A percentile compares a stretch with the other conserved stretches of the same genome.
Evolutionary conservation across 2,329 filamentous ascomycete genomes (phyloP).

Genomic region (Apiospora arundinis): DNA sequence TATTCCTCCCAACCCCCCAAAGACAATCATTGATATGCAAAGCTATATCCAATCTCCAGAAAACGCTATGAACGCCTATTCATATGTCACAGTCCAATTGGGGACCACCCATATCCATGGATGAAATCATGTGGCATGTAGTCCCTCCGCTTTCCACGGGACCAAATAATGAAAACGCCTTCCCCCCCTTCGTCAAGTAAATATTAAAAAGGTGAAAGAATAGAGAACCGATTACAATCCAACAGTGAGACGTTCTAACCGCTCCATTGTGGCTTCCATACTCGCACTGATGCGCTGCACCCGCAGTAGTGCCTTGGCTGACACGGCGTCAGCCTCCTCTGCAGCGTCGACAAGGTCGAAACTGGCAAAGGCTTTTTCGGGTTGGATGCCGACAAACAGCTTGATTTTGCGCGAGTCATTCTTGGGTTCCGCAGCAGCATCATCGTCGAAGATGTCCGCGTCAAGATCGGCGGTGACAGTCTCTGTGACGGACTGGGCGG

Average conservation of each 20-base stretch:
- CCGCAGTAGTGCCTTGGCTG: slow-evolving; percentile 53
- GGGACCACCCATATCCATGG: slow-evolving; percentile 5
- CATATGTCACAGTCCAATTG: slow-evolving; percentile 17
- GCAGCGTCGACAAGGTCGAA: slow-evolving; percentile 69
- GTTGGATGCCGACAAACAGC: slow-evolving; percentile 60
- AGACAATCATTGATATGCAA: slow-evolving; percentile 11
- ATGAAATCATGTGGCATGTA: slow-evolving; percentile 14
- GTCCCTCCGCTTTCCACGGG: slow-evolving; percentile 13
- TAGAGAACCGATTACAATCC: slow-evolving; percentile 34
- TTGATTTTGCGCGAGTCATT: slow-evolving; percentile 34
- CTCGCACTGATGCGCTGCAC: slow-evolving; percentile 56
- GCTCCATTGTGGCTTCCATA: slow-evolving; percentile 43
- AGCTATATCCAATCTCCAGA: slow-evolving; percentile 16
- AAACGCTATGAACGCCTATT: slow-evolving; percentile 16
- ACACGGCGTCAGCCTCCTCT: slow-evolving; percentile 54
- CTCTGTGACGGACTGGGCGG: slow-evolving; percentile 32
- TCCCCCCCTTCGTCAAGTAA: slow-evolving; percentile 13
- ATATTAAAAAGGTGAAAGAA: slow-evolving; percentile 14
- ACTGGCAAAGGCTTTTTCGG: slow-evolving; percentile 68
- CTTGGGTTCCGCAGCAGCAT: slow-evolving; percentile 39
- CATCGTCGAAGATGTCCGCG: slow-evolving; percentile 66
- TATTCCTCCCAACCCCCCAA: not conserved
- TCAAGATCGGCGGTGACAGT: slow-evolving; percentile 45
- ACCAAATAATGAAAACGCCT: slow-evolving; percentile 17
- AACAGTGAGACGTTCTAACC: slow-evolving; percentile 45